Evolutionary conservation across 345 rosid genomes (phyloP), one percentile per base, ranked within the genome.

Genomic region (Capsella bursapastoris): DNA sequence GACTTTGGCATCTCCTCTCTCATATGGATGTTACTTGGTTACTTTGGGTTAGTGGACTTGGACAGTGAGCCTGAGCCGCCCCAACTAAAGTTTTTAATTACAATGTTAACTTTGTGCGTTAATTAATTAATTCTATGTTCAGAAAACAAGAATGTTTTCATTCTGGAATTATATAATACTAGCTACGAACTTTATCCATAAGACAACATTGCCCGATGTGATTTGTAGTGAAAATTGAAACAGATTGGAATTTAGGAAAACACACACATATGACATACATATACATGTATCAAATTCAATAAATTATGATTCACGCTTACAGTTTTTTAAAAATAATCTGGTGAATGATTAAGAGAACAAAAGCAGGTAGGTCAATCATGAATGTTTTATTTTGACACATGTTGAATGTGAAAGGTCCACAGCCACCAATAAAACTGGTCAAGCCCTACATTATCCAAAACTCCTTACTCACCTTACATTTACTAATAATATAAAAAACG

Each of bases 301-400:
- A 49, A 51, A 11, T 6, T n/a, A 51, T 12, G 3, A 34, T 34
- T 41, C 18, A 4, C 15, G 31, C 8, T n/a, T 27, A 38, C 32
- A 22, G 25, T n/a, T 3, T 37, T 7, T 47, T 70, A 32, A 32
- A 4, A 44, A 6, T 31, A 14, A 31, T 65, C 8, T 5, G 8
- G n/a, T 31, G 32, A 22, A 22, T 68, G 52, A 53, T 32, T 34
- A 47, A 2, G 18, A 44, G 50, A 52, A 49, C 27, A 53, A 55
- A 22, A 53, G 32, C 50, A 61, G 70, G 79, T 76, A 76, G 70
- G 79, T 76, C 69, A 65, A 53, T 69, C 43, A 68, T 7, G 43
- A 25, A 44, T 68, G 70, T 67, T 75, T 61, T n/a, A 12, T 32
- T 57, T 68, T 60, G 38, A 31, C 70, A 76, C 66, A 61, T 61